A percentile compares a stretch with the other conserved stretches of the same genome.
Conservation (phyloP, 2,329 filamentous ascomycete species). For the Leptographium radiaticola region DNA sequence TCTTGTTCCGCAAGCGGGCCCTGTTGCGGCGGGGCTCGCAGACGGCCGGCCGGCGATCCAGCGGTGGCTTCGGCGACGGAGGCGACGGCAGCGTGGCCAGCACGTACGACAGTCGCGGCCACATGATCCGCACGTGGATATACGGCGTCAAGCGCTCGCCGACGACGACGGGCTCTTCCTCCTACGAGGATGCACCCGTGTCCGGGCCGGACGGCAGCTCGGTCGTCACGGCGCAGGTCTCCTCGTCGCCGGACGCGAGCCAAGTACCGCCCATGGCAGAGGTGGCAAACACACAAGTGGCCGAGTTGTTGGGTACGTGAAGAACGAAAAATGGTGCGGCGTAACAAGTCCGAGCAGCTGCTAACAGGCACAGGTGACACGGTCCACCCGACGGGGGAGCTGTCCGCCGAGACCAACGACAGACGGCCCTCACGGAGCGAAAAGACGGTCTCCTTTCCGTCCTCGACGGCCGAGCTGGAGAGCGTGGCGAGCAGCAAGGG, state of each 20-base stretch:
- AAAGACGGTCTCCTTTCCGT: slow-evolving; percentile 3
- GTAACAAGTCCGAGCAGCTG: too few species aligned
- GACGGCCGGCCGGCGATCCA: slow-evolving; percentile 1
- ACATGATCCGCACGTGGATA: slow-evolving; percentile 40
- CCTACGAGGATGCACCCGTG: background rate
- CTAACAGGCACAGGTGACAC: slow-evolving; percentile 6
- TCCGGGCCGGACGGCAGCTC: slow-evolving; percentile 6
- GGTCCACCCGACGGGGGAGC: background rate
- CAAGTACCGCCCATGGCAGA: background rate
- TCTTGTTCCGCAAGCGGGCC: slow-evolving; percentile 38
- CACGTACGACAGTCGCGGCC: slow-evolving; percentile 32
- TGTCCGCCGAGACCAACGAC: background rate
- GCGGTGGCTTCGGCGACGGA: background rate
- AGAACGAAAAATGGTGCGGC: too few species aligned
- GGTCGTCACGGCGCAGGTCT: slow-evolving; percentile 23
- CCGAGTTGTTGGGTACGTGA: slow-evolving; percentile 33
- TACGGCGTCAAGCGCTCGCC: slow-evolving; percentile 13
- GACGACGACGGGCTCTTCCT: background rate
- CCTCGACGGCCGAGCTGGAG: slow-evolving; percentile 13
- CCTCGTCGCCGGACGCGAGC: too few species aligned
- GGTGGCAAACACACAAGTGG: slow-evolving; percentile 22
- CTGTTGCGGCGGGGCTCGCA: slow-evolving; percentile 18
- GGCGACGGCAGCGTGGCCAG: slow-evolving; percentile 17
- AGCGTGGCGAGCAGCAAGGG: slow-evolving; percentile 18
- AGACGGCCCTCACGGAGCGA: slow-evolving; percentile 10